Percentiles rank a stretch among this genome's conserved stretches.
phyloP scores from a whole-genome alignment of 164 flowering plant species.

The Akebia trifoliata region DNA sequence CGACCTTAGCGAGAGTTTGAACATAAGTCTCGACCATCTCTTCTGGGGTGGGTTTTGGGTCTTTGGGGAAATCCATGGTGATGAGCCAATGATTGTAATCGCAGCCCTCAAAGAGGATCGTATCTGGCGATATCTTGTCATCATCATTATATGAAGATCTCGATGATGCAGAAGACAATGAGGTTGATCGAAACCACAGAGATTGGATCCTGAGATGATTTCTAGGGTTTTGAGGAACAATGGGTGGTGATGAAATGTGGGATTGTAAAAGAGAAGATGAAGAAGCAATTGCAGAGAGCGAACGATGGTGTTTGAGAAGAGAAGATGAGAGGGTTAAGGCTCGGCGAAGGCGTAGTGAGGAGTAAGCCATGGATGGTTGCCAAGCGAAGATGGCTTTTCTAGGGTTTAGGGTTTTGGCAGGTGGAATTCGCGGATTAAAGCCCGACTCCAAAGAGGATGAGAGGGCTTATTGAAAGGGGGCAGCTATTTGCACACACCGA shows the following conservation, averaged over 20 bases:
- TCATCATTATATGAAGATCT: constrained; percentile 23
- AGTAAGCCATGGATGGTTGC: constrained; percentile 36
- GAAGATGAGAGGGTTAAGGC: constrained; percentile 31
- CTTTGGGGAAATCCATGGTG: constrained; percentile 72
- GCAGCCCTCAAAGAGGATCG: constrained; percentile 80
- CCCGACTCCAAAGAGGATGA: background rate
- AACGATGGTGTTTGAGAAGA: constrained; percentile 20
- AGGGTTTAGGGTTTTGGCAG: constrained; percentile 10
- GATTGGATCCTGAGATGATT: constrained; percentile 11
- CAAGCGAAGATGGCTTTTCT: background rate
- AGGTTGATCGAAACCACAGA: constrained; percentile 19
- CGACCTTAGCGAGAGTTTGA: constrained; percentile 64
- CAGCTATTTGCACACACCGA: background rate
- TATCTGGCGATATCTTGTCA: constrained; percentile 50
- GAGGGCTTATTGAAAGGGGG: no score
- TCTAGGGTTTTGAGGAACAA: constrained; percentile 8
- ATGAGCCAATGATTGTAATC: constrained; percentile 98
- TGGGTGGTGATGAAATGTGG: constrained; percentile 4
- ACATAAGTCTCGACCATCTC: constrained; percentile 87
- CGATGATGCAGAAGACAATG: constrained; percentile 19
- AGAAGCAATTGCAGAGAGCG: constrained; percentile 11
- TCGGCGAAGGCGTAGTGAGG: constrained; percentile 51
- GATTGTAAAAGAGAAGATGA: constrained; percentile 11
- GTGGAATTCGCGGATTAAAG: background rate
- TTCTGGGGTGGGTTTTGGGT: constrained; percentile 51